Evolutionary conservation across 2,329 filamentous ascomycete species (phyloP).

Genomic region (Cladobotryum protrusum): DNA sequence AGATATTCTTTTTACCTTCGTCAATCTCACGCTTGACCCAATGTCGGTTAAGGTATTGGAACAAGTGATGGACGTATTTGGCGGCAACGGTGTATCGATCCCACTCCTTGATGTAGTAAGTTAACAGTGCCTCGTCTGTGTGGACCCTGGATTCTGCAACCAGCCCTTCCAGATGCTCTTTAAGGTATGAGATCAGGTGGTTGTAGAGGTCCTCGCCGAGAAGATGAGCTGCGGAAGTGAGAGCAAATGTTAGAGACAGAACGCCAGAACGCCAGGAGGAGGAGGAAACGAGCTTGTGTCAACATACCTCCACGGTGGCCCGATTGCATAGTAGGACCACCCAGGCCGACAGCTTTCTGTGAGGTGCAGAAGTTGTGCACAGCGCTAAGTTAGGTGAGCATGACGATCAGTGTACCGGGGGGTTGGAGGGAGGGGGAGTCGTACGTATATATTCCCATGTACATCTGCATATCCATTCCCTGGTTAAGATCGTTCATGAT

Average conservation of each 20-base stretch:
- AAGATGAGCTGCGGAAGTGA: slow-evolving; percentile 62
- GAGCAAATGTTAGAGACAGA: background rate
- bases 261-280: background rate
- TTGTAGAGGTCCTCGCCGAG: slow-evolving; percentile 95
- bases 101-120: slow-evolving; percentile 97
- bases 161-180: slow-evolving; percentile 66
- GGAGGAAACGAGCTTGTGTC: background rate
- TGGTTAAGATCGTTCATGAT: slow-evolving; percentile 91
- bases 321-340: slow-evolving; percentile 32
- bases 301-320: slow-evolving; percentile 55
- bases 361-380: slow-evolving; percentile 99
- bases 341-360: slow-evolving; percentile 76
- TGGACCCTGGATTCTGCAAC: slow-evolving; percentile 69
- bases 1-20: slow-evolving; percentile 96
- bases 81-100: slow-evolving; percentile 89
- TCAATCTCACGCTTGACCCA: slow-evolving; percentile 99
- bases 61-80: slow-evolving; percentile 96
- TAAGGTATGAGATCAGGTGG: slow-evolving; percentile 81
- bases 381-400: slow-evolving; percentile 51
- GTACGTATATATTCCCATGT: slow-evolving; percentile 95
- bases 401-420: background rate
- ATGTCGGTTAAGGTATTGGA: slow-evolving; percentile 92
- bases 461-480: slow-evolving; percentile 91
- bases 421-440: slow-evolving; percentile 8
- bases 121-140: slow-evolving; percentile 80